phyloP scores from a whole-genome alignment of 2,329 filamentous ascomycete species.

The Magnaporthiopsis rhizophila region DNA sequence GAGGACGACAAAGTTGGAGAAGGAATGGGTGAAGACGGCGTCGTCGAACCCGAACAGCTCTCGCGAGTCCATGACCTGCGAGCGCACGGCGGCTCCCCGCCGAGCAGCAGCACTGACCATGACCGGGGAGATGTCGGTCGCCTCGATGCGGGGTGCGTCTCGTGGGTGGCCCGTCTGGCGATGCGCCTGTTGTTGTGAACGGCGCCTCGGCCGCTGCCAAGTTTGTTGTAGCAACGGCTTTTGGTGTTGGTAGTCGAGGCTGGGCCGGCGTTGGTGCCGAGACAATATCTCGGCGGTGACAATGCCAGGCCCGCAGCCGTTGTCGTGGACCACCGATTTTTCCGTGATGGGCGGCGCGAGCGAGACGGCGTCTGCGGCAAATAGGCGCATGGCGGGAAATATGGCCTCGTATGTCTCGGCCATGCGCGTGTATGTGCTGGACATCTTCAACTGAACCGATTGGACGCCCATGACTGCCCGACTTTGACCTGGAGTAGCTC shows the following conservation, averaged over 20 bases:
- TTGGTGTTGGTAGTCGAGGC: not conserved
- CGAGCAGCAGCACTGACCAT: constrained; percentile 13
- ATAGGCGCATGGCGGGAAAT: constrained; percentile 7
- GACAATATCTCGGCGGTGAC: constrained; percentile 19
- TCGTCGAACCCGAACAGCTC: constrained; percentile 15
- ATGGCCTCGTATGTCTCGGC: constrained; percentile 7
- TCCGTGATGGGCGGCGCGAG: constrained; percentile 14
- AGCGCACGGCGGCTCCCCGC: constrained; percentile 6
- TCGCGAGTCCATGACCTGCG: constrained; percentile 14
- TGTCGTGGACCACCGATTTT: constrained; percentile 22
- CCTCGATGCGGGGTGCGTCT: constrained; percentile 10
- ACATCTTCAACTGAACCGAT: not conserved
- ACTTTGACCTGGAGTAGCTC: too few species aligned
- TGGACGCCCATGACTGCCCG: not conserved
- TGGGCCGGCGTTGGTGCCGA: constrained; percentile 4
- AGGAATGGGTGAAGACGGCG: constrained; percentile 17
- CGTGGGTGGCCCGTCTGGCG: not conserved
- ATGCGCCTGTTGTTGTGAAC: not conserved
- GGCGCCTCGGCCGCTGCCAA: not conserved
- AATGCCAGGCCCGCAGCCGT: constrained; percentile 24
- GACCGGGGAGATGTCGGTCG: constrained; percentile 16
- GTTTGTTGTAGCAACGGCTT: not conserved
- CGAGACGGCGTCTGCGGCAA: constrained; percentile 3
- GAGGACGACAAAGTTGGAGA: constrained; percentile 24
- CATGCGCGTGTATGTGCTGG: not conserved